These are phyloP conservation scores for Clavispora carvajalis DNA, from an alignment of 805 yeast genomes.

Conservation along the genomic window DNA sequence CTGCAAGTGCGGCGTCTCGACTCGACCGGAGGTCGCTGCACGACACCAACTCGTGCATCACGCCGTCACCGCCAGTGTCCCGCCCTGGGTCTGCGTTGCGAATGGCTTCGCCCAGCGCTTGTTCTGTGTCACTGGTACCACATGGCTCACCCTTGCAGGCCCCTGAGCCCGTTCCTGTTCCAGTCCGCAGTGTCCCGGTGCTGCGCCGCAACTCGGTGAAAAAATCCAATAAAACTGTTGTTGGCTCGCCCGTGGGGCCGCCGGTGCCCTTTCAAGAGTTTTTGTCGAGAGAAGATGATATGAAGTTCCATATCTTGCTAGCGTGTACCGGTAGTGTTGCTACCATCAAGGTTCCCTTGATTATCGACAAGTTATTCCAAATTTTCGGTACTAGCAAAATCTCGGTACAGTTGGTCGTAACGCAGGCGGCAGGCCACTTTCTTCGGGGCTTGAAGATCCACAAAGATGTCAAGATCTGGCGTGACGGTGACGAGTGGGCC, in stretches of 20 bases:
- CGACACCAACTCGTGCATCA: neutral
- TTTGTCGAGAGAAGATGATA: constrained; percentile 65
- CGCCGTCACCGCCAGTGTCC: neutral
- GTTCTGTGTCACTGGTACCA: neutral
- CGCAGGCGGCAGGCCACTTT: constrained; percentile 75
- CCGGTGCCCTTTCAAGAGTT: constrained; percentile 73
- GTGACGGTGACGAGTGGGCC: constrained; percentile 91
- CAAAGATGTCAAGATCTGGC: constrained; percentile 78
- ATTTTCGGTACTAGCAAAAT: constrained; percentile 65
- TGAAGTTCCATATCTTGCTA: constrained; percentile 77
- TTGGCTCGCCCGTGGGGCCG: constrained; percentile 55
- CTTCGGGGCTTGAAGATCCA: constrained; percentile 54
- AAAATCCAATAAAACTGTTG: constrained; percentile 46
- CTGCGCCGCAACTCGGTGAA: constrained; percentile 19
- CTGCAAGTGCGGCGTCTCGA: neutral
- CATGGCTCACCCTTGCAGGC: neutral
- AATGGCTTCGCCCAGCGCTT: neutral
- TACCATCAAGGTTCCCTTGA: constrained; percentile 85
- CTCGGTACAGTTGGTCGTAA: constrained; percentile 79
- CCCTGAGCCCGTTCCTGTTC: constrained; percentile 7
- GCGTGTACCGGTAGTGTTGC: constrained; percentile 98
- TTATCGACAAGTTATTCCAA: constrained; percentile 80
- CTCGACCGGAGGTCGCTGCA: neutral
- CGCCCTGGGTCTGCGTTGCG: neutral
- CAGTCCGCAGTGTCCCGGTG: constrained; percentile 5